Evolutionary conservation across 768 basidiomycete genomes (phyloP).

Genomic region (Daedaleopsis sinensis): DNA sequence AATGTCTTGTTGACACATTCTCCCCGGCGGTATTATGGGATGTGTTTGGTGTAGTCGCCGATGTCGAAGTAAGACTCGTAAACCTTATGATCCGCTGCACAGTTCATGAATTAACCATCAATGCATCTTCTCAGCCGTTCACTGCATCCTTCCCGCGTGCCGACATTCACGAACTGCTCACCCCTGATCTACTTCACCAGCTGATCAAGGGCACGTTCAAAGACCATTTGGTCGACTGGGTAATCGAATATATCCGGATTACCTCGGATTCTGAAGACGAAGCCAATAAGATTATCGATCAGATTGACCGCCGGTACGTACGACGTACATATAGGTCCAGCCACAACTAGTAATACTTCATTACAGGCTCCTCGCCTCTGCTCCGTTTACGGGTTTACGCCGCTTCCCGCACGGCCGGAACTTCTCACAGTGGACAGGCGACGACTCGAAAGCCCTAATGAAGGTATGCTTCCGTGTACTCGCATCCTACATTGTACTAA

Average conservation of each 20-base stretch:
- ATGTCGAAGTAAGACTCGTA: conserved; percentile 32
- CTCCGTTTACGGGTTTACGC: conserved; percentile 25
- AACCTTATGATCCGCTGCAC: too few relatives aligned
- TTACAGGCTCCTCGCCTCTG: conserved; percentile 17
- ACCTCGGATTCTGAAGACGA: conserved; percentile 4
- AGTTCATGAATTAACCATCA: too few relatives aligned
- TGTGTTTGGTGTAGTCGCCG: conserved; percentile 28
- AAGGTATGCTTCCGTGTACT: conserved; percentile 27
- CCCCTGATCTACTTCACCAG: conserved; percentile 24
- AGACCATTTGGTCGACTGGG: conserved; percentile 23
- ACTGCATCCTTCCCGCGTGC: conserved; percentile 23
- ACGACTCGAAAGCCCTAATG: conserved; percentile 33
- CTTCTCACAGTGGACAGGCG: conserved; percentile 33
- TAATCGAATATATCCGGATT: conserved; percentile 11
- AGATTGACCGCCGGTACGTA: conserved; percentile 20
- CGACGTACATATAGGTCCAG: too few relatives aligned
- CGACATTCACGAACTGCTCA: conserved; percentile 22
- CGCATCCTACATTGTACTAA: too few relatives aligned
- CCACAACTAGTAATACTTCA: too few relatives aligned
- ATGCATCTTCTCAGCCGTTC: too few relatives aligned
- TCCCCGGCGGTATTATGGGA: conserved; percentile 25
- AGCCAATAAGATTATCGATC: conserved; percentile 5
- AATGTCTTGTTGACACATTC: not conserved
- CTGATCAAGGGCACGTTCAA: conserved; percentile 28
- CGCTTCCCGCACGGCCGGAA: conserved; percentile 27